phyloP scores from a whole-genome alignment of 805 yeast species.

The Yarrowia bubula region DNA sequence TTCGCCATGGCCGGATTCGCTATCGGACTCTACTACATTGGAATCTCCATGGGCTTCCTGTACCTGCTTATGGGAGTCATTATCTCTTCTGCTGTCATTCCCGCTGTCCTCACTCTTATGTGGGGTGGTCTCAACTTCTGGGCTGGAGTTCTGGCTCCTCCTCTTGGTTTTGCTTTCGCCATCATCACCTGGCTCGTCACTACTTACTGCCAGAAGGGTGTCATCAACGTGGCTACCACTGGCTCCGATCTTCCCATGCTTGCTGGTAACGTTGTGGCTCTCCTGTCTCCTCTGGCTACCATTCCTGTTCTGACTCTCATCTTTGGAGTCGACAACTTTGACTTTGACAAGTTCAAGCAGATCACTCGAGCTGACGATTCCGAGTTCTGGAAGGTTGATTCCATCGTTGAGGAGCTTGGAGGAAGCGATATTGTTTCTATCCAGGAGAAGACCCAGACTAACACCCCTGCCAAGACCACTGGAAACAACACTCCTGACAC shows the following conservation, averaged over 20 bases:
- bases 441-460: neutral
- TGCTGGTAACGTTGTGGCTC: conserved; percentile 81
- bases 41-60: conserved; percentile 80
- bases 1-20: conserved; percentile 77
- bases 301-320: conserved; percentile 62
- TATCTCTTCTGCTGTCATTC: conserved; percentile 82
- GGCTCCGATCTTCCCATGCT: conserved; percentile 87
- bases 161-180: conserved; percentile 71
- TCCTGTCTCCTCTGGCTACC: conserved; percentile 66
- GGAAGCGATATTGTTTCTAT: neutral
- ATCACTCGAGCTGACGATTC: conserved; percentile 43
- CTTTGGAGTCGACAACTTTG: conserved; percentile 70
- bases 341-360: conserved; percentile 60
- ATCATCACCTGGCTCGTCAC: conserved; percentile 62
- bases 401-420: neutral
- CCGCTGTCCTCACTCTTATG: conserved; percentile 67
- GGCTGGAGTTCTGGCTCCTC: conserved; percentile 76
- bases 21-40: conserved; percentile 77
- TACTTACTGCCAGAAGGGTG: conserved; percentile 42
- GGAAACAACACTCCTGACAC: conserved; percentile 40
- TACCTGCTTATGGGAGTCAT: conserved; percentile 88
- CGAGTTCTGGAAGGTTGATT: conserved; percentile 22
- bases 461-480: conserved; percentile 1
- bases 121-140: conserved; percentile 60
- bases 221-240: conserved; percentile 62